A percentile compares a stretch with the other conserved stretches of the same genome.
Conservation (phyloP, 805 yeast species). For the Vanderwaltozyma tropicalis region DNA sequence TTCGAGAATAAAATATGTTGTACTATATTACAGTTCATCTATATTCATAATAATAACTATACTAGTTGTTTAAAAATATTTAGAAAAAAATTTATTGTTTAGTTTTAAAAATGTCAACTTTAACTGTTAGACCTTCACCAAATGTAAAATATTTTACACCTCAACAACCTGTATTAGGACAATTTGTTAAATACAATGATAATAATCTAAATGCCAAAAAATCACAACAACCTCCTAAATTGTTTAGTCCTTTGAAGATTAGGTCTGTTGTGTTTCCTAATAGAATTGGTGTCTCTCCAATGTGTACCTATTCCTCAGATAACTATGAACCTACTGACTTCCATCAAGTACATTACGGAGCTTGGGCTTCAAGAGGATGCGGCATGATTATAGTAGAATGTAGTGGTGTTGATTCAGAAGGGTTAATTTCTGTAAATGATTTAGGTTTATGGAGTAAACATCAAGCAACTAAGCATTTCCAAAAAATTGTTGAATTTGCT, state of each 20-base stretch:
- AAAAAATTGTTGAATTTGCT: constrained; percentile 34
- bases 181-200: constrained; percentile 3
- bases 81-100: too few relatives aligned
- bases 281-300: constrained; percentile 47
- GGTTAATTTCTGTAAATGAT: constrained; percentile 36
- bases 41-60: neutral
- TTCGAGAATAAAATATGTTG: too few relatives aligned
- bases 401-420: constrained; percentile 32
- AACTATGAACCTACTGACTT: constrained; percentile 36
- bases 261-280: constrained; percentile 35
- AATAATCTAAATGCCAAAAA: neutral
- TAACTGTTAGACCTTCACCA: constrained; percentile 3
- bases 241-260: constrained; percentile 37
- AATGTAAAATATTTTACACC: constrained; percentile 9
- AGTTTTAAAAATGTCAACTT: neutral
- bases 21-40: too few relatives aligned
- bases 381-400: constrained; percentile 42
- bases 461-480: constrained; percentile 33
- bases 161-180: constrained; percentile 9
- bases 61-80: too few relatives aligned
- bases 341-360: constrained; percentile 42
- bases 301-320: constrained; percentile 42
- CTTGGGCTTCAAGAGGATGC: constrained; percentile 38
- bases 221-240: constrained; percentile 23
- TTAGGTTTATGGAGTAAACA: constrained; percentile 42